These are phyloP conservation scores for Eutypa lata DNA, from an alignment of 2,329 filamentous ascomycete genomes.

Conservation along the genomic window DNA sequence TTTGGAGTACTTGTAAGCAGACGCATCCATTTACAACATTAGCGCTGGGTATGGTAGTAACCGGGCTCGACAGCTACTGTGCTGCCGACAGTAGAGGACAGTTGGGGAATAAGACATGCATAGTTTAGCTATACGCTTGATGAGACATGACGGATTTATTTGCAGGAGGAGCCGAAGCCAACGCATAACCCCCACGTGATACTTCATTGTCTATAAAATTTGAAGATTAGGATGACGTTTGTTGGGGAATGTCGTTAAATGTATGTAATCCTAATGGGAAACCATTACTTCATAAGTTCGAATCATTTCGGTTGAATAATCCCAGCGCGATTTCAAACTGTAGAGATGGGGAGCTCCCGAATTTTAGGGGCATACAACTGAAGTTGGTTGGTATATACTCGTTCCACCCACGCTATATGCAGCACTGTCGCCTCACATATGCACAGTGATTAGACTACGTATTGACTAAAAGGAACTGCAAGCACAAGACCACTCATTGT, in stretches of 20 bases:
- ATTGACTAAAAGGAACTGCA: no score
- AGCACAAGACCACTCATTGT: no score
- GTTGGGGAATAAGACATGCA: background rate
- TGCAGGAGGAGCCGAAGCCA: background rate
- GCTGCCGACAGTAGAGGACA: no score
- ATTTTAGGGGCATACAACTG: no score
- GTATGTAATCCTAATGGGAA: background rate
- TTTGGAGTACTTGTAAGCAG: no score
- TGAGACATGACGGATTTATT: background rate
- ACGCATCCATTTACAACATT: no score
- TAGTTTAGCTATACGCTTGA: background rate
- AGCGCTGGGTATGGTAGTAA: no score
- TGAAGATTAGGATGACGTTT: background rate
- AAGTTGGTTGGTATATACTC: no score
- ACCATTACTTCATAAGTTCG: background rate
- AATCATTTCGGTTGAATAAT: background rate
- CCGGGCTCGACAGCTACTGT: no score
- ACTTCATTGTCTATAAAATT: background rate
- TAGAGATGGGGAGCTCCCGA: background rate
- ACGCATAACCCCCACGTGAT: background rate
- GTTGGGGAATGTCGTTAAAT: background rate
- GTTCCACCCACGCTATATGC: no score
- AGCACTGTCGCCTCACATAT: no score
- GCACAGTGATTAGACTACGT: no score
- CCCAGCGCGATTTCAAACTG: background rate